Conservation (phyloP, 1,284 basidiomycete species). For the Schizopora paradoxa region DNA sequence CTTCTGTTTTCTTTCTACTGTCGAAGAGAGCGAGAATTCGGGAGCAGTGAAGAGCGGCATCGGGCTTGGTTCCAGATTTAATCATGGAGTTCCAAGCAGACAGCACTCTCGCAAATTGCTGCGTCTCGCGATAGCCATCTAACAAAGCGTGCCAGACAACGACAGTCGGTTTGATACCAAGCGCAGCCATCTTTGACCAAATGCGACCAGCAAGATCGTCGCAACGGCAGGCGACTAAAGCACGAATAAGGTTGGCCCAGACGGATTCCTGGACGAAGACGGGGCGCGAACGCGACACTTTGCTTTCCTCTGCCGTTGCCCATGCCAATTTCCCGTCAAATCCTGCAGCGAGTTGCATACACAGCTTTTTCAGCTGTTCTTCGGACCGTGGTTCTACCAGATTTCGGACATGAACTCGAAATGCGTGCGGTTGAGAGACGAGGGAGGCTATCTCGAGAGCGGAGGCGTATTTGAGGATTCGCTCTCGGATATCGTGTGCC, state of each 20-base stretch:
- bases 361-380: slow-evolving; percentile 39
- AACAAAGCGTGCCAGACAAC: slow-evolving; percentile 62
- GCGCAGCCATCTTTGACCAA: slow-evolving; percentile 56
- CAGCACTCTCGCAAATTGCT: slow-evolving; percentile 42
- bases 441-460: slow-evolving; percentile 46
- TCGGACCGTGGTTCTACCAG: slow-evolving; percentile 31
- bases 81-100: slow-evolving; percentile 58
- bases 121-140: slow-evolving; percentile 48
- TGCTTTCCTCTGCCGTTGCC: slow-evolving; percentile 37
- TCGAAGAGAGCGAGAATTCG: slow-evolving; percentile 53
- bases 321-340: slow-evolving; percentile 43
- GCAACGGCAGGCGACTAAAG: slow-evolving; percentile 48
- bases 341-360: slow-evolving; percentile 42
- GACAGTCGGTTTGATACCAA: slow-evolving; percentile 44
- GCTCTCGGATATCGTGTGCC: slow-evolving; percentile 31
- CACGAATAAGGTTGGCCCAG: slow-evolving; percentile 60
- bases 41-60: slow-evolving; percentile 53
- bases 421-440: slow-evolving; percentile 41
- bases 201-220: slow-evolving; percentile 51
- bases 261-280: slow-evolving; percentile 47
- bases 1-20: slow-evolving; percentile 39
- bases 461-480: slow-evolving; percentile 39
- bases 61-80: slow-evolving; percentile 44
- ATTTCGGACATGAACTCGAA: slow-evolving; percentile 46
- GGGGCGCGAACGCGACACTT: slow-evolving; percentile 32